Conservation (phyloP, 352 stramenopile genomes). For the Phytophthora boehmeriae region DNA sequence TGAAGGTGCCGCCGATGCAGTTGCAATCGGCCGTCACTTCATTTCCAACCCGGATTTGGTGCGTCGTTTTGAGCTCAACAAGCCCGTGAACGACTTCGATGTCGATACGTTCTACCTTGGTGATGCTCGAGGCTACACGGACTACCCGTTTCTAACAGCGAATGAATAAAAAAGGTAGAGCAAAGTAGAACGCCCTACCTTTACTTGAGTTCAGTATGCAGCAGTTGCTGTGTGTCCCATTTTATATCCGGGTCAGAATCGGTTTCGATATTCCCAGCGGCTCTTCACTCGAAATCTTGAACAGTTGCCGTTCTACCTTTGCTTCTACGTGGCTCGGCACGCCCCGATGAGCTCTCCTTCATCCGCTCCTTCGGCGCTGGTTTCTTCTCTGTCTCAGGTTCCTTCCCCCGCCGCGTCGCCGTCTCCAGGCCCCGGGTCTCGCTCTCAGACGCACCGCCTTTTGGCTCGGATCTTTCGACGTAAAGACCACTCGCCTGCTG, state of each 20-base stretch:
- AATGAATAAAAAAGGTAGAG: slow-evolving; percentile 15
- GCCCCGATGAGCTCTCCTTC: slow-evolving; percentile 17
- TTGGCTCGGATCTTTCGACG: slow-evolving; percentile 43
- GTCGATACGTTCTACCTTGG: slow-evolving; percentile 51
- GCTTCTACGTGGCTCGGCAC: slow-evolving; percentile 28
- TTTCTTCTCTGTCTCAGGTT: slow-evolving; percentile 7
- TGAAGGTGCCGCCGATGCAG: slow-evolving; percentile 54
- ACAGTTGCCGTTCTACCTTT: slow-evolving; percentile 25
- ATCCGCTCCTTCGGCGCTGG: slow-evolving; percentile 19
- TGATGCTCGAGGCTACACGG: slow-evolving; percentile 55
- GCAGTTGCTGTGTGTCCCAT: background rate
- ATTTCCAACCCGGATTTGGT: slow-evolving; percentile 83
- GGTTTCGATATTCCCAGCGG: background rate
- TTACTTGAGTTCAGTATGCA: background rate
- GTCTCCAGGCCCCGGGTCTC: background rate
- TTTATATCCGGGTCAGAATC: too few relatives aligned
- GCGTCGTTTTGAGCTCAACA: slow-evolving; percentile 50
- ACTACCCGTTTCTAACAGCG: slow-evolving; percentile 57
- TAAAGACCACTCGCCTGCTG: slow-evolving; percentile 25
- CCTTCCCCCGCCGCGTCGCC: slow-evolving; percentile 7
- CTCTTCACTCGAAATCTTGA: slow-evolving; percentile 44
- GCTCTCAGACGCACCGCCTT: slow-evolving; percentile 28
- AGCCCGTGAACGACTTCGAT: slow-evolving; percentile 51
- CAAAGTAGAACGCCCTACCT: too few relatives aligned
- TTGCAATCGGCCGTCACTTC: slow-evolving; percentile 72